phyloP scores from a whole-genome alignment of 163 green algal species.

The Coccomyxa subellipsoidea region DNA sequence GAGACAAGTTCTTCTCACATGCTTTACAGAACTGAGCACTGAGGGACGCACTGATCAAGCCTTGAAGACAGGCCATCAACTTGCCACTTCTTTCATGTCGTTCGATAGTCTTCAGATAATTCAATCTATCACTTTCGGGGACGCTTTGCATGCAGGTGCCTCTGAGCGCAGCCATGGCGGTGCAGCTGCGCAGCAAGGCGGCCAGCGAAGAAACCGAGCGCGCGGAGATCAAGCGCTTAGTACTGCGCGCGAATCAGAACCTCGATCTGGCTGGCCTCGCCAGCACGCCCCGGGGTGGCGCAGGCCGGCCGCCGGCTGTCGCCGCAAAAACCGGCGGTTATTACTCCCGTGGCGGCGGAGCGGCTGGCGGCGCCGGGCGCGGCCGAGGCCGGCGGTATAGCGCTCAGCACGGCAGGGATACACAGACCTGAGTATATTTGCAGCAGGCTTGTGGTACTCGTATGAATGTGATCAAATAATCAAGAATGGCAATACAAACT shows the following conservation, averaged over 20 bases:
- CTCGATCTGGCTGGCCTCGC: constrained; percentile 1
- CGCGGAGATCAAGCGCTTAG: constrained; percentile 77
- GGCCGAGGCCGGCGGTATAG: background rate
- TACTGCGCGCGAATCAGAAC: constrained; percentile 41
- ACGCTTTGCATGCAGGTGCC: constrained; percentile 44
- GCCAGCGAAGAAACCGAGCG: constrained; percentile 68
- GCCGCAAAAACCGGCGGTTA: background rate
- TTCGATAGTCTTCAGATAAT: no score
- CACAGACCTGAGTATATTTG: background rate
- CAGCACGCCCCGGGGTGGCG: background rate
- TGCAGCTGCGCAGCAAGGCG: constrained; percentile 48
- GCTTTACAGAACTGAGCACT: background rate
- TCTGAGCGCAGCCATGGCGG: constrained; percentile 42
- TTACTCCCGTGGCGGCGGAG: background rate
- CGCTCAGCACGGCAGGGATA: background rate
- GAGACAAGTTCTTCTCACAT: no score
- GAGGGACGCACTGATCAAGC: no score
- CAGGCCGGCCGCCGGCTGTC: background rate
- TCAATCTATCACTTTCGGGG: no score
- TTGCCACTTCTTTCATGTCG: no score
- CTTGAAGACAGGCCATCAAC: no score
- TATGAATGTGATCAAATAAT: no score
- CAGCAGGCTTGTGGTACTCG: no score
- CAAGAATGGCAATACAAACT: no score
- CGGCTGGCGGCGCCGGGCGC: background rate